Evolutionary conservation across 352 stramenopile species (phyloP).

Genomic region (Pythium rishiriense): DNA sequence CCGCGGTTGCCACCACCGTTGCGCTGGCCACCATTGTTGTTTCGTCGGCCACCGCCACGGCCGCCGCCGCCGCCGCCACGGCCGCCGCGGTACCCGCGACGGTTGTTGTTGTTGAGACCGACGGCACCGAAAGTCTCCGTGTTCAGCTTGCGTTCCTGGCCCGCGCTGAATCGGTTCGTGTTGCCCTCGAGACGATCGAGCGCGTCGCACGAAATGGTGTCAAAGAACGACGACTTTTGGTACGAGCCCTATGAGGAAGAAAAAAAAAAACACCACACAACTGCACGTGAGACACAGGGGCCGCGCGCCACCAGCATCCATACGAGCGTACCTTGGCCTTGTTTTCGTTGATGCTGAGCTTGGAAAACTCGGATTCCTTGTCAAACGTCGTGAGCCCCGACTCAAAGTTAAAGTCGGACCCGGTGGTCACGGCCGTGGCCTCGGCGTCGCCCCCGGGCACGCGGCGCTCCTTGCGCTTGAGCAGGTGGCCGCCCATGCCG

Average conservation of each 20-base stretch:
- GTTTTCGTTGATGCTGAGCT: conserved; percentile 51
- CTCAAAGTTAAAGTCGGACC: conserved; percentile 73
- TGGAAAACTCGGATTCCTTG: conserved; percentile 81
- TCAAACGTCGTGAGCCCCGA: conserved; percentile 64
- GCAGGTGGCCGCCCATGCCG: conserved; percentile 79
- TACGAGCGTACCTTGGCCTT: conserved; percentile 28
- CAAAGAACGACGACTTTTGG: conserved; percentile 90
- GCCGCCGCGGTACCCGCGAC: conserved; percentile 70
- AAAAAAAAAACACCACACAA: background rate
- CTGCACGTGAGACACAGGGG: background rate
- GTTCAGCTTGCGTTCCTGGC: conserved; percentile 85
- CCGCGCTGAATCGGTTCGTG: conserved; percentile 60
- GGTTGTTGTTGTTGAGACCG: conserved; percentile 76
- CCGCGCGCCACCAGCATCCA: too few species aligned
- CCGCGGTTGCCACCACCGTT: conserved; percentile 26
- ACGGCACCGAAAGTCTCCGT: conserved; percentile 89
- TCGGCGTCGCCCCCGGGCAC: conserved; percentile 38
- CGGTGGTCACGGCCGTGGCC: conserved; percentile 24
- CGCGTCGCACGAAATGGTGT: conserved; percentile 89
- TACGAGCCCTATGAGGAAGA: conserved; percentile 52
- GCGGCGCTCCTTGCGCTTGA: conserved; percentile 78
- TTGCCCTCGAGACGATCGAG: conserved; percentile 80
- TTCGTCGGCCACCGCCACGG: conserved; percentile 30
- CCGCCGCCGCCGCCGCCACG: conserved; percentile 41
- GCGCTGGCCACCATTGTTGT: conserved; percentile 32